These are phyloP conservation scores for Aspergillus niger DNA, from an alignment of 2,329 filamentous ascomycete species.

Conservation along the genomic window DNA sequence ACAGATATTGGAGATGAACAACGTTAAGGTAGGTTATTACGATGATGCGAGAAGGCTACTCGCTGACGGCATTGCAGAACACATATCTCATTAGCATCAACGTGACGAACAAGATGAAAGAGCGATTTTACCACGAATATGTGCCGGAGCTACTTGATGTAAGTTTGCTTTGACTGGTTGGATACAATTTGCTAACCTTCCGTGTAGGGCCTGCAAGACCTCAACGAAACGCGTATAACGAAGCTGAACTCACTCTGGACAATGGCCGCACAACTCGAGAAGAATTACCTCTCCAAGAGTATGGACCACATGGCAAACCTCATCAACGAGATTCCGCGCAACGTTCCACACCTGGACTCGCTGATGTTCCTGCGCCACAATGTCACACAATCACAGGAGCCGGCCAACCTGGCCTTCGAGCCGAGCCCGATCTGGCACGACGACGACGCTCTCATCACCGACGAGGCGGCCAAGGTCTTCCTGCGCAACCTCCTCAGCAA, in stretches of 20 bases:
- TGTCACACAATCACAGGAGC: constrained; percentile 77
- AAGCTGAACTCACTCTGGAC: constrained; percentile 87
- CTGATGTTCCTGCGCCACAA: constrained; percentile 99
- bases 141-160: constrained; percentile 91
- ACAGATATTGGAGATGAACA: constrained; percentile 93
- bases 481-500: constrained; percentile 89
- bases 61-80: constrained; percentile 58
- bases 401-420: constrained; percentile 81
- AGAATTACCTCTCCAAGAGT: constrained; percentile 73
- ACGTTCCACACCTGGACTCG: constrained; percentile 85
- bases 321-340: constrained; percentile 78
- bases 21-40: constrained; percentile 64
- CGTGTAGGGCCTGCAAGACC: constrained; percentile 71
- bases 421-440: constrained; percentile 97
- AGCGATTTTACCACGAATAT: constrained; percentile 96
- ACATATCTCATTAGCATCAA: constrained; percentile 96
- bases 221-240: constrained; percentile 82
- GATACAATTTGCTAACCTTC: constrained; percentile 11
- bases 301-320: constrained; percentile 72
- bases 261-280: constrained; percentile 76
- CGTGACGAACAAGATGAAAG: constrained; percentile 96
- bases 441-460: constrained; percentile 79
- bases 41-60: background rate
- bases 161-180: constrained; percentile 29
- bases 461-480: constrained; percentile 86